Base-by-base conservation (phyloP, 2,329 filamentous ascomycete genomes). In the Cladosporium phlei region DNA sequence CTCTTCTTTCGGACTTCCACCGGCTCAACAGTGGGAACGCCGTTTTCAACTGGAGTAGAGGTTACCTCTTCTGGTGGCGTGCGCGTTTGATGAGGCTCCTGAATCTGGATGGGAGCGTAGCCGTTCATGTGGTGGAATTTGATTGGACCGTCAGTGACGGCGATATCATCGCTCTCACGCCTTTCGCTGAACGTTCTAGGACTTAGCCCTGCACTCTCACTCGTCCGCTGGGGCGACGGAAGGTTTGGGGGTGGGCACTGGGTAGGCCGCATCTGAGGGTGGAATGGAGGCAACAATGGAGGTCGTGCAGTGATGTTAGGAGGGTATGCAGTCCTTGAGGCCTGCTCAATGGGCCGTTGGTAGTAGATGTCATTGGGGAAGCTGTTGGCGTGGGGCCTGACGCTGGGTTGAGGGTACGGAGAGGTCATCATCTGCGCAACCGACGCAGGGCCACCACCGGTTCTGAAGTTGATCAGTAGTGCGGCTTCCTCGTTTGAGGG, bases 401-500 rank as follows among this genome's bases (percentile, higher is more conserved):
- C 45, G 24, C 32, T 22, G 27, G 52, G 43, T 17, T 52, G 49
- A 35, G 42, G 42, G 17, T 45, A 45, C 16, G 42, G 16, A 9
- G 32, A 24, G 6, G 22, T 32, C 22, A 35, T 27, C 22, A 14
- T 45, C 16, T 25, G 35, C 17, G 25, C 22, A 19, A 50, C 45
- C 25, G 52, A 35, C 20, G 54, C 47, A 27, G 54, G 38, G 53
- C 51, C 55, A 46, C 61, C 59, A 39, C 58, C 57, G 20, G 59
- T 61, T 33, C 57, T 57, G 47, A 73, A 72, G 53, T 70, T 69
- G 33, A 74, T 60, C 38, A 74, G 63, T 50, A 74, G 54, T 48
- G 70, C 68, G 17, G 71, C 71, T 47, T 73, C 71, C 29, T 71
- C 71, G n/a, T n/a, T n/a, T n/a, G n/a, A n/a, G 8, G 70, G 60